Evolutionary conservation across 2,329 filamentous ascomycete genomes (phyloP), one percentile per base, ranked within the genome.

Genomic region (Fusarium hostae): DNA sequence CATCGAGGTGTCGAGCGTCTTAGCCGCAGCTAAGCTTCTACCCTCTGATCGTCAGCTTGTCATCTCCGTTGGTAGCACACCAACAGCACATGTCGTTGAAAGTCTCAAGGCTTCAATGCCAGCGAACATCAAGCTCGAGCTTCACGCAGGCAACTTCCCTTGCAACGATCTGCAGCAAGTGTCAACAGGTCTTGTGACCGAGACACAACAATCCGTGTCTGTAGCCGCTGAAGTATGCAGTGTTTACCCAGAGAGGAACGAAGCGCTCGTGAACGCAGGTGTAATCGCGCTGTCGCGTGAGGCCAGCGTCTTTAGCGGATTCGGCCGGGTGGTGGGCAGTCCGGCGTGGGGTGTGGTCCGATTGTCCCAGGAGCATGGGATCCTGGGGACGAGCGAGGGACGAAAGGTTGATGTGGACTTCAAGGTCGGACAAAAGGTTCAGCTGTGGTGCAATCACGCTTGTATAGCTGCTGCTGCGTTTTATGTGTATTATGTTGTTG

Each of bases 121-220:
- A 1, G 48, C 69, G 8, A 80, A 79, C 30, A 63, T 82, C 22
- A 77, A 75, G n/a, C 57, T 82, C 2, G 81, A 82, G 66, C 68
- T 82, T 6, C 81, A 82, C 39, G 81, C 81, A 13, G 80, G 80
- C 20, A 81, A 82, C 63, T 82, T 81, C 51, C 79, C 79, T 6
- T 75, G 75, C 35, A 80, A 81, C n/a, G 81, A 82, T 40, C 79
- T 82, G 20, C 81, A 82, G 40, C 81, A 82, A 57, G 77, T 82
- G 5, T 79, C 79, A 3, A 82, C 81, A 1, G 77, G 78, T 2
- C 65, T 81, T 9, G 77, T 82, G 18, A 45, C 48, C 0, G 60
- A 77, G 22, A 60, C 69, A 3, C 76, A 79, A 32, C 79, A 79
- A 37, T 79, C 81, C 6, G 71, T 78, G 8, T 76, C 78, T 6